Evolutionary conservation across 306 rosid species (phyloP), one percentile per base, ranked within the genome.

Genomic region (Acacia melanoxylon): DNA sequence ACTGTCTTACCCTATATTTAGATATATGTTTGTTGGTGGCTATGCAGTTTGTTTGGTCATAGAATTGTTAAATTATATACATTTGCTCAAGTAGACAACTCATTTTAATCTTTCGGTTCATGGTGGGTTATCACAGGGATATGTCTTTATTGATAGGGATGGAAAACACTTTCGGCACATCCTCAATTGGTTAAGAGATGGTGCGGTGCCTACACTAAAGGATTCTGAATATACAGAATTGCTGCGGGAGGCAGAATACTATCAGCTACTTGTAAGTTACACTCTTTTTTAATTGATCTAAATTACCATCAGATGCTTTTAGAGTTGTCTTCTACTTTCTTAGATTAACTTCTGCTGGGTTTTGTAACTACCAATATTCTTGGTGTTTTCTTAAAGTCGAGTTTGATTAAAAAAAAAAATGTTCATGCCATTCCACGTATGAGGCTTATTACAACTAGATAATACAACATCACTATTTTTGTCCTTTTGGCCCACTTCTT

Each of bases 131-230:
- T 88, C 80, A 85, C 91, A 93, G 98, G 98, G 97, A 44, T 91
- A 81, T 86, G 92, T 93, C 49, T 93, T 93, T 85, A 83, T 95
- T 70, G 98, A 95, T 59, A 88, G 98, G 82, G 98, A 95, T 84
- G 98, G 98, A 42, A 85, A 86, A 78, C 97, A 91, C 85, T 93
- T 95, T 70, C 89, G 98, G 7, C 98, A 95, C 83, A 90, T 95
- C 81, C 98, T 95, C 76, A 95, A 95, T 86, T 95, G 98, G 98
- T 88, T 95, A 66, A 91, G 98, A 76, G 98, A 95, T 40, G 94
- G 98, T 0, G 83, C 86, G 54, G 90, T 93, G 80, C 98, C 98
- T 48, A 82, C 83, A 19, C 87, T 95, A 11, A 88, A 89, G 52
- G 98, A 95, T 54, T 77, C 80, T 46, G 85, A 90, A 46, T 87